phyloP scores from a whole-genome alignment of 352 stramenopile genomes.

The Peronospora destructor region DNA sequence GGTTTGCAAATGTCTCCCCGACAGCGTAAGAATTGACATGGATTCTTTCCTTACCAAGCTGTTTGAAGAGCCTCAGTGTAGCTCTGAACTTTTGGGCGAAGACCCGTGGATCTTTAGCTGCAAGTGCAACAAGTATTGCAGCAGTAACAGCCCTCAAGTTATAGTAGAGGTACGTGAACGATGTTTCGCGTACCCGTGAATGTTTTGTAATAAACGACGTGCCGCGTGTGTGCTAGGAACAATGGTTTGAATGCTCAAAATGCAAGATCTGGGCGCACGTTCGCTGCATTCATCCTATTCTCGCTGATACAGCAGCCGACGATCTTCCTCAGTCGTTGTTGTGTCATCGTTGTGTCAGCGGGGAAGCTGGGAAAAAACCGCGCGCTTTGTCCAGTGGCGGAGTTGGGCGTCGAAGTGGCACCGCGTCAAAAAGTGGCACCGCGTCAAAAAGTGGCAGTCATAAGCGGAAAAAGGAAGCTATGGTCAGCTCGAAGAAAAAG shows the following conservation, averaged over 20 bases:
- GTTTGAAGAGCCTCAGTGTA: constrained; percentile 35
- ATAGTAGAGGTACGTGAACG: constrained; percentile 43
- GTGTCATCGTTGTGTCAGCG: constrained; percentile 44
- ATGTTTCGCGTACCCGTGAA: background rate
- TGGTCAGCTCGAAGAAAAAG: constrained; percentile 14
- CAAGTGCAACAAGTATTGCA: constrained; percentile 54
- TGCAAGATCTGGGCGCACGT: constrained; percentile 78
- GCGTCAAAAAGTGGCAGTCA: constrained; percentile 18
- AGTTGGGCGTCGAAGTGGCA: constrained; percentile 27
- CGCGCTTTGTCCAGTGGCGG: constrained; percentile 19
- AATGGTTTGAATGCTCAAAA: constrained; percentile 78
- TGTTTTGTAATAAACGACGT: constrained; percentile 5
- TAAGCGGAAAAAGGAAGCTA: constrained; percentile 26
- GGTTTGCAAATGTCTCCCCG: constrained; percentile 80
- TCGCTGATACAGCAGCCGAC: constrained; percentile 30
- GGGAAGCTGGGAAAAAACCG: constrained; percentile 7
- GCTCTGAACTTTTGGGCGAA: constrained; percentile 34
- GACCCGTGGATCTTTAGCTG: constrained; percentile 76
- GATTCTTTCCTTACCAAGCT: constrained; percentile 69
- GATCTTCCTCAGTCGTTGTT: constrained; percentile 44
- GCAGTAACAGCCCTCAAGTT: constrained; percentile 41
- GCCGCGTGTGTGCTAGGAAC: constrained; percentile 31
- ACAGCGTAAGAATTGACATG: constrained; percentile 84
- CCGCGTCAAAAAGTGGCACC: constrained; percentile 18
- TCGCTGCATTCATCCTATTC: constrained; percentile 48